Conservation (phyloP, 2,329 filamentous ascomycete species). For the Talaromyces rugulosus region DNA sequence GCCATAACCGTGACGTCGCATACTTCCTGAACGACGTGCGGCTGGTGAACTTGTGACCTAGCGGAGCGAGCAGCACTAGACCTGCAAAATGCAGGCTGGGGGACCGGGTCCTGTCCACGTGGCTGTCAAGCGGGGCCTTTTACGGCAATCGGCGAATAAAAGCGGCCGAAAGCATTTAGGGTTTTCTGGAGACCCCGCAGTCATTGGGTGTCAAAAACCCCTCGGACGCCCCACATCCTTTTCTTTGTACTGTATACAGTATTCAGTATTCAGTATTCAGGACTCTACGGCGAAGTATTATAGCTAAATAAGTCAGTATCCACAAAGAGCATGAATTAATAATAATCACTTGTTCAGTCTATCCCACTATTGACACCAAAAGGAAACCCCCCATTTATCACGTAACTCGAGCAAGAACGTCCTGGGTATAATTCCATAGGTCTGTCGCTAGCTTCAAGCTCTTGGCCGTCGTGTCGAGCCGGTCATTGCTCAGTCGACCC, state of each 20-base stretch:
- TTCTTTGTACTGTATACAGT: background rate
- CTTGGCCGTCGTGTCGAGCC: constrained; percentile 2
- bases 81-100: background rate
- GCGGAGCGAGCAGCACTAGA: background rate
- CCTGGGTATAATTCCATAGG: constrained; percentile 5
- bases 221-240: background rate
- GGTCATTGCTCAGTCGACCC: constrained; percentile 18
- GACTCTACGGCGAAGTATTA: background rate
- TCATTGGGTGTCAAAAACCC: background rate
- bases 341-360: background rate
- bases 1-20: background rate
- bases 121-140: background rate
- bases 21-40: background rate
- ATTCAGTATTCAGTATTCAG: too few relatives aligned
- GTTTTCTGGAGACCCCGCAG: background rate
- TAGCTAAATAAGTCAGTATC: background rate
- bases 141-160: background rate
- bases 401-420: background rate
- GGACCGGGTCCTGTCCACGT: background rate
- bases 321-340: background rate
- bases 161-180: background rate
- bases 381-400: background rate
- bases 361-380: background rate
- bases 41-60: too few relatives aligned
- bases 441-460: background rate